Evolutionary conservation across 192 early-diverging fungal species (phyloP), one percentile per base, ranked within the genome.

Genomic region (Coemansia sp.): DNA sequence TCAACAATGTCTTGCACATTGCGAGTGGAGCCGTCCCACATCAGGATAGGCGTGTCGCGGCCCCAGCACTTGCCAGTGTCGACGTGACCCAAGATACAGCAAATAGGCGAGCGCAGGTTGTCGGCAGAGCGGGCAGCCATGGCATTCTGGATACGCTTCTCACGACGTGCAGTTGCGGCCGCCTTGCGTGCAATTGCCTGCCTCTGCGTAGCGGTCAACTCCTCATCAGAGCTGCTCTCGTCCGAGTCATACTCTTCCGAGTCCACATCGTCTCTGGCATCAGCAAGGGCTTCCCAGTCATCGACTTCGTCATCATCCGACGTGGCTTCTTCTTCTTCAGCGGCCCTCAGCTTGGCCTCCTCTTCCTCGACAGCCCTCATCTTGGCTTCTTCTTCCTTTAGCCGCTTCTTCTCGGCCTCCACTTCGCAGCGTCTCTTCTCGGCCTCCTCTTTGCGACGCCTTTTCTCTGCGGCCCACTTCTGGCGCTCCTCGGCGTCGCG

Each of bases 1-100:
- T 65, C 70, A 11, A 44, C 30, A 32, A 87, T 69, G 52, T 73
- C 70, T 68, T 87, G 84, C 28, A 87, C 86, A 52, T 44, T 67
- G 50, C 76, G 75, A 2, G 42, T 58, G 0, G 76, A 46, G 11
- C 86, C 86, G 60, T 85, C 82, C 28, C 50, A 60, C 86, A 87
- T 87, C 43, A 84, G 23, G 11, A 87, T 75, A 1, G 74, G 72
- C n/a, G 86, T 87, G 61, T 84, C 73, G 8, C 59, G 63, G 26
- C 74, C 78, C 70, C 77, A 86, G 67, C 78, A 84, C 70, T 88
- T 90, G 70, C 92, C 94, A 7, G 95, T 95, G 80, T 99, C 98
- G 72, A 99, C 98, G 86, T 99, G 98, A 37, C 98, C 98, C 59
- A 99, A 80, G 86, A 99, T 97, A 86, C 92, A 94, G 84, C 93